Base-by-base conservation (phyloP, 1,139 yeast genomes). In the Suhomyces bolitotheri region DNA sequence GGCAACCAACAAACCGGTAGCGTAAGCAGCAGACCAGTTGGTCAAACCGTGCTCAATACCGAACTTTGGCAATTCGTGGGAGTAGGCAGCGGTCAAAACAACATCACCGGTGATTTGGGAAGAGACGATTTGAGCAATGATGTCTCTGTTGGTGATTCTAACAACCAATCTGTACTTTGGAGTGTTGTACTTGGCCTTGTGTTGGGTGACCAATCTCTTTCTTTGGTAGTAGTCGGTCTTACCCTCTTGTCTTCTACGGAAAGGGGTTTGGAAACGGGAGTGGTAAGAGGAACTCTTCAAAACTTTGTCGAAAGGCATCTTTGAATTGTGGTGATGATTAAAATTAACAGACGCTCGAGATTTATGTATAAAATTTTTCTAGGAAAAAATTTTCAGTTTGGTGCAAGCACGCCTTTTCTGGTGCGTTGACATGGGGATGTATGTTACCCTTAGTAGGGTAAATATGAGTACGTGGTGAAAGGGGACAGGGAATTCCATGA, bases 191-290 rank as follows among this genome's bases (percentile, higher is more conserved):
- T 94, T 92, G 71, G 96, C 96, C 92, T 92, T 92, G 92, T 90
- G 97, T 80, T 92, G 99, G 64, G 97, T 80, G 67, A 92, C 94
- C 71, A 92, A 80, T 81, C 98, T 89, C 95, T 92, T 92, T 83
- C 99, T 92, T 75, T 95, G 97, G 83, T 90, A 92, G 96, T 90
- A 92, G 74, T 92, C 99, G 71, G 99, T 92, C 84, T 94, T 92
- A 79, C 98, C 99, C 78, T 94, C 97, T 72, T 95, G 89, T 86
- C 99, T 88, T 84, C 99, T 89, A 76, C 98, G 89, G 96, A 89
- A 92, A 59, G 97, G 97, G 71, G 98, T 92, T 81, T 92, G 99
- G 96, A 82, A 92, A 73, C 99, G 92, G 70, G 97, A 89, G 82
- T 82, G 89, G 92, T 94, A 92, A 58, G 97, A 94, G 62, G 95